Conservation (phyloP, 1,284 basidiomycete species). For the Flammula alnicola region DNA sequence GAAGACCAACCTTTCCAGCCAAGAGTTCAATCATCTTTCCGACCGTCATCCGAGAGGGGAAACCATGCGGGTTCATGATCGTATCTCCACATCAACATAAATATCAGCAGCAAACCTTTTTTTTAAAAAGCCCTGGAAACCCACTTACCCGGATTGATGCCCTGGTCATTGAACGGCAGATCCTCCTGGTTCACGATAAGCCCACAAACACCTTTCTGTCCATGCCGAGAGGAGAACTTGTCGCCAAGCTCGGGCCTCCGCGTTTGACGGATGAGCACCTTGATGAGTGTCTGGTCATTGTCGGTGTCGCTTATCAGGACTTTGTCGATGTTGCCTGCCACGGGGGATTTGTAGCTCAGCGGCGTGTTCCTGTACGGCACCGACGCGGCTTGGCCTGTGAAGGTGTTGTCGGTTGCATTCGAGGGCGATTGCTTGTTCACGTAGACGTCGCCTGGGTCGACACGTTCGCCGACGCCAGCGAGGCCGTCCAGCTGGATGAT, state of each 20-base stretch:
- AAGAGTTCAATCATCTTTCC: slow-evolving; percentile 99
- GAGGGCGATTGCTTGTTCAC: slow-evolving; percentile 97
- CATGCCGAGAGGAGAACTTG: slow-evolving; percentile 98
- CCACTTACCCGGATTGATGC: slow-evolving; percentile 83
- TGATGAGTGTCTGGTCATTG: slow-evolving; percentile 97
- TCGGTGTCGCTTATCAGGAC: slow-evolving; percentile 96
- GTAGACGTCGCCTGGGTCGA: slow-evolving; percentile 93
- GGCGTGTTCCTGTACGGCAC: slow-evolving; percentile 90
- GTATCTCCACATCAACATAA: slow-evolving; percentile 65
- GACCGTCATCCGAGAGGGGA: slow-evolving; percentile 99
- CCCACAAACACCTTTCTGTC: slow-evolving; percentile 99
- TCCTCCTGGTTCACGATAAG: slow-evolving; percentile 98
- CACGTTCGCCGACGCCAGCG: slow-evolving; percentile 92
- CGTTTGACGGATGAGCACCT: slow-evolving; percentile 98
- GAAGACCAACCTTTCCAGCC: slow-evolving; percentile 81
- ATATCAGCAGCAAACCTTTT: slow-evolving; percentile 5
- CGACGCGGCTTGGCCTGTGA: slow-evolving; percentile 77
- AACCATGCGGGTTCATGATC: slow-evolving; percentile 99
- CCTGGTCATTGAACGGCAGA: slow-evolving; percentile 99
- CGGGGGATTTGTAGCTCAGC: slow-evolving; percentile 90
- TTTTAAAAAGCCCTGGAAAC: slow-evolving; percentile 3
- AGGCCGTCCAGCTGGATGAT: slow-evolving; percentile 93
- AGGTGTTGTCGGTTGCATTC: slow-evolving; percentile 86
- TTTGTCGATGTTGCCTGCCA: slow-evolving; percentile 96
- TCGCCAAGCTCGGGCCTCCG: slow-evolving; percentile 96